Evolutionary conservation across 1,284 basidiomycete genomes (phyloP).

Genomic region (Ustilago lituana): DNA sequence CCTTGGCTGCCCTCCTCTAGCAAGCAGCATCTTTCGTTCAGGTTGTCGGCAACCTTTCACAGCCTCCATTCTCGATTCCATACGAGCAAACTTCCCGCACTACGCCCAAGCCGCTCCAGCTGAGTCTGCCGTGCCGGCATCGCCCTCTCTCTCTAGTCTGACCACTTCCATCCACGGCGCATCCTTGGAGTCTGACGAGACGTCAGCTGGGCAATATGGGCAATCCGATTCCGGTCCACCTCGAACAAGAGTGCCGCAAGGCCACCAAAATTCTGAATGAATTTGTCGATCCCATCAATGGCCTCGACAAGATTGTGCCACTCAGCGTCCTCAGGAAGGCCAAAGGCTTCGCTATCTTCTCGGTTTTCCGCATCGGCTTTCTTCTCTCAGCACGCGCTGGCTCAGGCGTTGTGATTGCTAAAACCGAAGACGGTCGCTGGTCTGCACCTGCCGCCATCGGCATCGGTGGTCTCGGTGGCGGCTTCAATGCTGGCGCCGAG

Average conservation of each 20-base stretch:
- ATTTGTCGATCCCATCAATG: slow-evolving; percentile 61
- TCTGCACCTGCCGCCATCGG: slow-evolving; percentile 94
- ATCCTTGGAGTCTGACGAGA: no score
- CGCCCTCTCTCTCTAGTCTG: no score
- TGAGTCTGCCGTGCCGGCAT: not conserved
- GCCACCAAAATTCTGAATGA: slow-evolving; percentile 68
- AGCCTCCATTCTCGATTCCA: not conserved
- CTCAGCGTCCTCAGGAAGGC: slow-evolving; percentile 74
- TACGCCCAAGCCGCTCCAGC: not conserved
- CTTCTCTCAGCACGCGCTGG: slow-evolving; percentile 77
- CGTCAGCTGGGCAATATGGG: slow-evolving; percentile 37
- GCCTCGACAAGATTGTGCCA: slow-evolving; percentile 64
- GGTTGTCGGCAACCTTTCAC: no score
- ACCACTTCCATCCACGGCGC: no score
- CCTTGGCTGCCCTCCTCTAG: no score
- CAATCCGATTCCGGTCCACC: slow-evolving; percentile 68
- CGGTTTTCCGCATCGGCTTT: slow-evolving; percentile 71
- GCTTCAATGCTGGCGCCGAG: slow-evolving; percentile 82
- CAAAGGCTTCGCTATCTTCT: slow-evolving; percentile 79
- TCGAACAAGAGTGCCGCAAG: slow-evolving; percentile 72
- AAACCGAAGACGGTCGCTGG: slow-evolving; percentile 85
- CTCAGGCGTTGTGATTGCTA: slow-evolving; percentile 89
- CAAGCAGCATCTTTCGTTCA: no score
- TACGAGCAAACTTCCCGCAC: not conserved
- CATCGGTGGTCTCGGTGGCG: slow-evolving; percentile 81